These are phyloP conservation scores for Neofusicoccum cordaticola DNA, from an alignment of 2,329 filamentous ascomycete species.

Conservation along the genomic window DNA sequence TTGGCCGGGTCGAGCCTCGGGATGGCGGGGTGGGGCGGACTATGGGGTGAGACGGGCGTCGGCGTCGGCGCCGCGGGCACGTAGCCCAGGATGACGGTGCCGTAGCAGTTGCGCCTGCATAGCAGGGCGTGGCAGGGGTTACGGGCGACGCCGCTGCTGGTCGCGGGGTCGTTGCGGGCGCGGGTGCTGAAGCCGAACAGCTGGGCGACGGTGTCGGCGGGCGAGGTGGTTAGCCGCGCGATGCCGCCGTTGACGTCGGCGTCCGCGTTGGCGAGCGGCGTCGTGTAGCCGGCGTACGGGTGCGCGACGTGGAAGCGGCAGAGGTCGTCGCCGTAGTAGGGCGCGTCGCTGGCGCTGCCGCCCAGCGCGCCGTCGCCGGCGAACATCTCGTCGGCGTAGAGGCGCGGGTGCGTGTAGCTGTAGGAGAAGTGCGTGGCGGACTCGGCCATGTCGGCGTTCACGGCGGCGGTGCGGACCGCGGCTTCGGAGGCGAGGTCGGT, in stretches of 20 bases:
- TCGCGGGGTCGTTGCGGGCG: background rate
- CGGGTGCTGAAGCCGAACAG: background rate
- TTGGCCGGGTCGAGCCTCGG: no score
- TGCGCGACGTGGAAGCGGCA: background rate
- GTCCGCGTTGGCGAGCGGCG: background rate
- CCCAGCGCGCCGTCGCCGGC: background rate
- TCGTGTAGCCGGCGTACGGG: background rate
- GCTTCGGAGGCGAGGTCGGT: background rate
- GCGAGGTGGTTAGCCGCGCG: no score
- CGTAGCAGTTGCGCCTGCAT: background rate
- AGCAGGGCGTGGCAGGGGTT: background rate
- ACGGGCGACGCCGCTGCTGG: background rate
- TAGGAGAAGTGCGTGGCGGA: background rate
- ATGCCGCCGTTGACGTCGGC: background rate
- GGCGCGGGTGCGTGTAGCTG: background rate
- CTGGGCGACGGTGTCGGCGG: no score
- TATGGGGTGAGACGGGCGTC: background rate
- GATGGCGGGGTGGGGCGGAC: background rate
- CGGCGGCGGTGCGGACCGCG: background rate
- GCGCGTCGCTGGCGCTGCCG: background rate
- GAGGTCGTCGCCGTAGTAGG: background rate
- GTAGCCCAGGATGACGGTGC: background rate
- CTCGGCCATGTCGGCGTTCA: background rate
- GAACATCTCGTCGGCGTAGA: background rate
- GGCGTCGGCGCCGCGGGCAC: background rate